A percentile compares a stretch with the other conserved stretches of the same genome.
These are phyloP conservation scores for Punica granatum DNA, from an alignment of 345 rosid species.

Conservation along the genomic window DNA sequence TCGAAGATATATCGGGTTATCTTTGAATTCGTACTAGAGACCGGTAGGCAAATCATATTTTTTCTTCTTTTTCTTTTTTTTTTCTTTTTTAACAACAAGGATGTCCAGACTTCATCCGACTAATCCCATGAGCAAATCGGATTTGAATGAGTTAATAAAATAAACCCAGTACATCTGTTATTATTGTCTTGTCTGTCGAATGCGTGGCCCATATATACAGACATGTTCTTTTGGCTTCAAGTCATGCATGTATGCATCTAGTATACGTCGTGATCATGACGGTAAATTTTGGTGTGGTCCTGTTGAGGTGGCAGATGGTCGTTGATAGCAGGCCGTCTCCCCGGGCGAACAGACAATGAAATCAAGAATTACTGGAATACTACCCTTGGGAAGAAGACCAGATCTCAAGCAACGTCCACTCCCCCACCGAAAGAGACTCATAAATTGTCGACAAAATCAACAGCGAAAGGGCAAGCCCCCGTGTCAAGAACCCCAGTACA, in stretches of 20 bases:
- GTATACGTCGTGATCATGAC: background rate
- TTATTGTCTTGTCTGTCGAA: background rate
- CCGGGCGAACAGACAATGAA: constrained; percentile 69
- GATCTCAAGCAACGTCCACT: constrained; percentile 8
- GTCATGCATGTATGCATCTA: too few relatives aligned
- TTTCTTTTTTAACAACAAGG: too few relatives aligned
- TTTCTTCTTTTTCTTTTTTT: background rate
- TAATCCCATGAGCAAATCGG: too few relatives aligned
- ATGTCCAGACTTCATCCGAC: too few relatives aligned
- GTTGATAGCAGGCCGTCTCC: constrained; percentile 55
- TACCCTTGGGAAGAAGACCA: constrained; percentile 34
- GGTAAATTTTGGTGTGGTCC: background rate
- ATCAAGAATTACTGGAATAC: constrained; percentile 64
- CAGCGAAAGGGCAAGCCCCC: background rate
- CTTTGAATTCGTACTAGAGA: too few relatives aligned
- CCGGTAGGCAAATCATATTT: background rate
- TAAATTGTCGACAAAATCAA: background rate
- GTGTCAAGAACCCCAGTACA: background rate
- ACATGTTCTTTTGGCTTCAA: too few relatives aligned
- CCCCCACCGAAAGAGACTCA: background rate
- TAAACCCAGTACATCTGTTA: too few relatives aligned
- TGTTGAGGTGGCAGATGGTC: constrained; percentile 36
- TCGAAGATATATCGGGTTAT: too few relatives aligned
- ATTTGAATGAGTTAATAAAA: too few relatives aligned
- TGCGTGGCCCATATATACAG: too few relatives aligned